Conservation (phyloP, 257 asterid species). For the Primulina tabacum region DNA sequence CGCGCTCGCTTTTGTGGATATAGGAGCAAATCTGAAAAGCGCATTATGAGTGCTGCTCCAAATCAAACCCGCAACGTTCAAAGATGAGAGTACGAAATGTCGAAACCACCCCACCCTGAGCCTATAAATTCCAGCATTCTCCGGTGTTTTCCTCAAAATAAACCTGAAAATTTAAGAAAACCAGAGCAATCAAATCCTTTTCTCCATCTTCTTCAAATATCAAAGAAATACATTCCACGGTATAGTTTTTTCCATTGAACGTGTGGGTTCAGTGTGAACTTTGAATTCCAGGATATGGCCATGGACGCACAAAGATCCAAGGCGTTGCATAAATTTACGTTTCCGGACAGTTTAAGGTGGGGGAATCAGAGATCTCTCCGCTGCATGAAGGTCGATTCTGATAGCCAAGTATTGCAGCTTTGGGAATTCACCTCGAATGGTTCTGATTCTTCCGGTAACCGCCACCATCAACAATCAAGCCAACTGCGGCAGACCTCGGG, state of each 20-base stretch:
- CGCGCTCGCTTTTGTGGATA: too few relatives aligned
- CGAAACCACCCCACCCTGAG: conserved; percentile 12
- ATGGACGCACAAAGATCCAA: conserved; percentile 51
- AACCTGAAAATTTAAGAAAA: neutral
- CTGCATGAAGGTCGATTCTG: conserved; percentile 49
- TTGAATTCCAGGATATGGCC: conserved; percentile 32
- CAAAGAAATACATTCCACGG: neutral
- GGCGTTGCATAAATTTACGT: conserved; percentile 58
- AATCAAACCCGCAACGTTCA: conserved; percentile 18
- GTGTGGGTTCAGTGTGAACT: conserved; percentile 12
- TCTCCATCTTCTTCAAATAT: conserved; percentile 5
- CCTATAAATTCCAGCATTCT: too few relatives aligned
- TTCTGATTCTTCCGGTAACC: conserved; percentile 30
- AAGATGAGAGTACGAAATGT: conserved; percentile 18
- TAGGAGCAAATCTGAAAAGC: neutral
- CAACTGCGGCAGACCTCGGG: conserved; percentile 42
- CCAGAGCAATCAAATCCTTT: conserved; percentile 22
- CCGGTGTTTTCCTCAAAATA: too few relatives aligned
- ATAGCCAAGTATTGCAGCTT: conserved; percentile 30
- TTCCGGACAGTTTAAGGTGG: conserved; percentile 52
- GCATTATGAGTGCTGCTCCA: conserved; percentile 2
- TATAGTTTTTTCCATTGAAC: neutral
- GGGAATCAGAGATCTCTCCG: conserved; percentile 51
- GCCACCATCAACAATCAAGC: conserved; percentile 25
- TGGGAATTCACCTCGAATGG: conserved; percentile 29